Evolutionary conservation across 1,284 basidiomycete genomes (phyloP).

Genomic region (Cryptococcus sp.): DNA sequence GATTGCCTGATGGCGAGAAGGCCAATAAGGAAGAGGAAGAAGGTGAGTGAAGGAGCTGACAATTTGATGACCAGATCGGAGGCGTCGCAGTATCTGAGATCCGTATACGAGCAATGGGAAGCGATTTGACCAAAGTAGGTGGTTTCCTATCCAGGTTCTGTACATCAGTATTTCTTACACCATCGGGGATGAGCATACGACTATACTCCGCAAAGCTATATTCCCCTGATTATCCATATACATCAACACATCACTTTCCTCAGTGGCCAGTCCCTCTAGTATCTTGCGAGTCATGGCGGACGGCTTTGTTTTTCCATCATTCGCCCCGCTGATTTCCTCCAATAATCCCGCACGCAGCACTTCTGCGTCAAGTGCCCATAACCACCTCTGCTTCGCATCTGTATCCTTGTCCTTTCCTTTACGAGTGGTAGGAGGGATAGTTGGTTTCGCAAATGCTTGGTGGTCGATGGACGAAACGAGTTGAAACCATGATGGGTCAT

Average conservation of each 20-base stretch:
- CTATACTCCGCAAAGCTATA: slow-evolving; percentile 64
- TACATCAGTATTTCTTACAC: not conserved
- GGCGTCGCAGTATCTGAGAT: slow-evolving; percentile 55
- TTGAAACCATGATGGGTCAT: slow-evolving; percentile 77
- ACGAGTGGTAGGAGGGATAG: slow-evolving; percentile 48
- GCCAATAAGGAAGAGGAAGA: slow-evolving; percentile 3
- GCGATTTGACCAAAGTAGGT: slow-evolving; percentile 73
- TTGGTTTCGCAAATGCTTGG: slow-evolving; percentile 59
- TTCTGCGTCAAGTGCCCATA: slow-evolving; percentile 34
- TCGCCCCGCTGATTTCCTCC: slow-evolving; percentile 23
- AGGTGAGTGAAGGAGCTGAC: slow-evolving; percentile 17
- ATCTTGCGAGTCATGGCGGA: slow-evolving; percentile 19
- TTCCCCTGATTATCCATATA: slow-evolving; percentile 60
- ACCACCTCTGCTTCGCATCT: slow-evolving; percentile 37
- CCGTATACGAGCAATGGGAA: slow-evolving; percentile 64
- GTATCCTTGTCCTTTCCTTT: slow-evolving; percentile 45
- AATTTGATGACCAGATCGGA: slow-evolving; percentile 55
- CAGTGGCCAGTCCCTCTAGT: slow-evolving; percentile 50
- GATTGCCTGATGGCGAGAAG: slow-evolving; percentile 9
- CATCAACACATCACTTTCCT: slow-evolving; percentile 73
- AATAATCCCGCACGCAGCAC: slow-evolving; percentile 16
- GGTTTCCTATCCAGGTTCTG: slow-evolving; percentile 85
- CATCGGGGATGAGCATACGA: slow-evolving; percentile 54
- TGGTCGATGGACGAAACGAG: slow-evolving; percentile 62
- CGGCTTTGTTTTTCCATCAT: slow-evolving; percentile 56